Evolutionary conservation across 108 stramenopile species (phyloP), one percentile per base, ranked within the genome.

Genomic region (Skeletonema tropicum): DNA sequence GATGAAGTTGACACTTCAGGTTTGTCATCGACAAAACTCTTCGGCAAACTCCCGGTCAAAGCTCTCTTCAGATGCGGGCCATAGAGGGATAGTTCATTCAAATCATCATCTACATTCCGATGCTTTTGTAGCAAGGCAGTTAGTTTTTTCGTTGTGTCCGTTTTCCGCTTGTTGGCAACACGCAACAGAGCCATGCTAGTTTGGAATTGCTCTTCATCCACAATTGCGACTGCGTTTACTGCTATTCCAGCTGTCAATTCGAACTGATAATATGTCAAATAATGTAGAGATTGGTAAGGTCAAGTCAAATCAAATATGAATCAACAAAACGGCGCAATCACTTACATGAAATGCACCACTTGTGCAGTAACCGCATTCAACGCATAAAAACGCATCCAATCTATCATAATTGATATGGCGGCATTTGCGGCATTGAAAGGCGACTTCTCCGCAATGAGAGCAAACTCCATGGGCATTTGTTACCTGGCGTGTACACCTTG

Each of bases 381-480:
- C 96, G 63, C 98, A 99, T 10, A 99, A 73, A 65, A 99, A 98
- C 31, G 97, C 96, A 78, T 98, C 96, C 29, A 97, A 77, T 30
- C 87, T 66, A 69, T 97, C 97, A 74, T 99, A 98, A 64, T 97
- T 97, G 68, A 99, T 98, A 67, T 96, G 96, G 0, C 93, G 82
- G 60, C 98, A 98, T 76, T 95, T 91, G 42, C 97, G 80, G 73
- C 98, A 98, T 74, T 97, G 97, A 77, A 94, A 97, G 5, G 93
- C 95, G 19, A 97, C 96, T 70, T 98, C 98, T 10, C 98, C 98
- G 70, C 98, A 98, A 61, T 90, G 87, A 2, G 92, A 92, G 70
- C 98, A 98, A 9, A 98, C 96, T 17, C 92, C 98, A 74, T 97
- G 97, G 55, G 94, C 94, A 79, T 97, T 96, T 13, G 85, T 97